Evolutionary conservation across 1,139 yeast genomes (phyloP).

Genomic region (Suhomyces taliae): DNA sequence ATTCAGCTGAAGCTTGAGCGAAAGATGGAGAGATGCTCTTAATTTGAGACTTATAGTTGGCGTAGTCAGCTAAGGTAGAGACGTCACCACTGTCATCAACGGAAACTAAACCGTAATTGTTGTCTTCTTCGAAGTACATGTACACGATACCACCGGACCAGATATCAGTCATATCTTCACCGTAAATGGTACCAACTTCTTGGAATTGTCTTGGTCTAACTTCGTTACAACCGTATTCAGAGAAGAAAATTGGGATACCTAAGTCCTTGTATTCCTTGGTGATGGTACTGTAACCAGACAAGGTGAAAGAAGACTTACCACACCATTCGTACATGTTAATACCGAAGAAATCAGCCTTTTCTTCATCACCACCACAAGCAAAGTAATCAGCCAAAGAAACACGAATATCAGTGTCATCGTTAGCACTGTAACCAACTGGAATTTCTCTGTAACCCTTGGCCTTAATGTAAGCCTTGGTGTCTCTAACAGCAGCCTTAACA

Average conservation of each 20-base stretch:
- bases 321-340: conserved; percentile 97
- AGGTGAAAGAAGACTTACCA: conserved; percentile 62
- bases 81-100: conserved; percentile 42
- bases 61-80: conserved; percentile 53
- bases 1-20: conserved; percentile 17
- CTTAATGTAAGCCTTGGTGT: conserved; percentile 71
- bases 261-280: conserved; percentile 68
- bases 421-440: conserved; percentile 90
- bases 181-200: conserved; percentile 65
- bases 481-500: conserved; percentile 89
- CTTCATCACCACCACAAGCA: conserved; percentile 66
- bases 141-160: conserved; percentile 71
- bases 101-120: conserved; percentile 69
- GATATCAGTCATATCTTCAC: conserved; percentile 41
- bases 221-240: conserved; percentile 90
- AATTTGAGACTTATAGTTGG: conserved; percentile 53
- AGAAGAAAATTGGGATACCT: conserved; percentile 82
- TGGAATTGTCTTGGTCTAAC: conserved; percentile 67
- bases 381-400: conserved; percentile 76
- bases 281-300: conserved; percentile 74
- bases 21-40: conserved; percentile 37
- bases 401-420: conserved; percentile 75
- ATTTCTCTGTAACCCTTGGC: conserved; percentile 64
- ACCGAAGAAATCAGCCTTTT: conserved; percentile 85
- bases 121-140: conserved; percentile 67